Conservation (phyloP, 2,329 filamentous ascomycete genomes). For the Penicillium sp. region DNA sequence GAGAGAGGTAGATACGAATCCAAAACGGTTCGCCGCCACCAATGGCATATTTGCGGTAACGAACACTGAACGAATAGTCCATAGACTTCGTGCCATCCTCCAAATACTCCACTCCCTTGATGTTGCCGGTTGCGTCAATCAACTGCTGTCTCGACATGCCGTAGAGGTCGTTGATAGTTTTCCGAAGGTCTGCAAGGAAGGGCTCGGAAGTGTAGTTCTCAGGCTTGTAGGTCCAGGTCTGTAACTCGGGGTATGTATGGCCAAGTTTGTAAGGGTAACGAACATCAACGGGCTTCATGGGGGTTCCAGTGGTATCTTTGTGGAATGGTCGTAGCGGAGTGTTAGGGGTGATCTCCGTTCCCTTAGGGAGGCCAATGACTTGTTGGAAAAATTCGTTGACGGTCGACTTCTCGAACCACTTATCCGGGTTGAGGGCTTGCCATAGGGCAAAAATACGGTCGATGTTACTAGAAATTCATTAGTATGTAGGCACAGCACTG, state of each 20-base stretch:
- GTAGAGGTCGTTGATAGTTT: slow-evolving; percentile 7
- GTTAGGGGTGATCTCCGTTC: slow-evolving; percentile 4
- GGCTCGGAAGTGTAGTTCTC: neutral
- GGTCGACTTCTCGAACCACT: slow-evolving; percentile 55
- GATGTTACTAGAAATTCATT: slow-evolving; percentile 37
- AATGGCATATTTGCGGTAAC: slow-evolving; percentile 37
- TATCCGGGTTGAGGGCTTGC: slow-evolving; percentile 69
- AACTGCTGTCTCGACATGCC: slow-evolving; percentile 4
- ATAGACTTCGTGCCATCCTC: slow-evolving; percentile 2
- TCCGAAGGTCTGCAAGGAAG: neutral
- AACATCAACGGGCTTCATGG: slow-evolving; percentile 66
- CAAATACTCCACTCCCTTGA: slow-evolving; percentile 4
- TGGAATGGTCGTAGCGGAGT: slow-evolving; percentile 57
- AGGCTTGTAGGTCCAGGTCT: slow-evolving; percentile 15
- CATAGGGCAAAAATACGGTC: slow-evolving; percentile 75
- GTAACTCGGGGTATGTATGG: slow-evolving; percentile 69
- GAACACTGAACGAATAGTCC: slow-evolving; percentile 9
- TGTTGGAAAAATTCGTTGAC: neutral
- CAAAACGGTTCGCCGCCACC: slow-evolving; percentile 12
- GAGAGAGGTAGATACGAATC: slow-evolving; percentile 5
- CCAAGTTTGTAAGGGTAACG: slow-evolving; percentile 63
- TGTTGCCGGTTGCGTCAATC: neutral
- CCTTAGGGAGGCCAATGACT: neutral
- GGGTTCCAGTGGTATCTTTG: slow-evolving; percentile 52
- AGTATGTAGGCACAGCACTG: neutral